A percentile compares a stretch with the other conserved stretches of the same genome.
These are phyloP conservation scores for Xylariaceae sp. DNA, from an alignment of 2,329 filamentous ascomycete species.

Conservation along the genomic window DNA sequence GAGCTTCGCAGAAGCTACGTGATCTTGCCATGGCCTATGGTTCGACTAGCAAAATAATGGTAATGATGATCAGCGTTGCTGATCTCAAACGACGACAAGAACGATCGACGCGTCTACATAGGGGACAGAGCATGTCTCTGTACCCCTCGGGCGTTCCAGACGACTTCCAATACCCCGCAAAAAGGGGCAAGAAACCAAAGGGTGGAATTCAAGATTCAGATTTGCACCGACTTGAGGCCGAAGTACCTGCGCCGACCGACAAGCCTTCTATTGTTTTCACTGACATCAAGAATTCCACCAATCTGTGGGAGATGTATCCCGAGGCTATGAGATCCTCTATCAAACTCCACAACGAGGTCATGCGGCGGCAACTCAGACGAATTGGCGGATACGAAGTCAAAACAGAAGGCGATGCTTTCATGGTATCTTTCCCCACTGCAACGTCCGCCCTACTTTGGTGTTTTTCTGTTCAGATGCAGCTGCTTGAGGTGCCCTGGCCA, in stretches of 20 bases:
- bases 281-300: constrained; percentile 98
- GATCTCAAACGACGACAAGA: constrained; percentile 86
- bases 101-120: constrained; percentile 69
- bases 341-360: constrained; percentile 95
- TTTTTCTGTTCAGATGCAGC: constrained; percentile 87
- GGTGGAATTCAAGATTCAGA: constrained; percentile 80
- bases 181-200: constrained; percentile 68
- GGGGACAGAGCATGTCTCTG: constrained; percentile 85
- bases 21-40: constrained; percentile 97
- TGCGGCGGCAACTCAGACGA: constrained; percentile 89
- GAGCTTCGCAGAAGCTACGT: constrained; percentile 89
- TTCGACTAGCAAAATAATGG: constrained; percentile 94
- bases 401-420: constrained; percentile 99
- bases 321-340: constrained; percentile 96
- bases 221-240: constrained; percentile 83
- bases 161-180: constrained; percentile 69
- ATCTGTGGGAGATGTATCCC: constrained; percentile 93
- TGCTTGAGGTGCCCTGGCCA: constrained; percentile 92
- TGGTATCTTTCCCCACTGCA: constrained; percentile 97
- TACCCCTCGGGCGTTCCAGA: constrained; percentile 77
- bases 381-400: constrained; percentile 99
- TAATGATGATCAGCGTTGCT: constrained; percentile 95
- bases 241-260: constrained; percentile 89
- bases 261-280: constrained; percentile 96
- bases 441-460: constrained; percentile 95